A percentile compares a stretch with the other conserved stretches of the same genome.
phyloP scores from a whole-genome alignment of 306 rosid genomes.

The Dicorynia guianensis region DNA sequence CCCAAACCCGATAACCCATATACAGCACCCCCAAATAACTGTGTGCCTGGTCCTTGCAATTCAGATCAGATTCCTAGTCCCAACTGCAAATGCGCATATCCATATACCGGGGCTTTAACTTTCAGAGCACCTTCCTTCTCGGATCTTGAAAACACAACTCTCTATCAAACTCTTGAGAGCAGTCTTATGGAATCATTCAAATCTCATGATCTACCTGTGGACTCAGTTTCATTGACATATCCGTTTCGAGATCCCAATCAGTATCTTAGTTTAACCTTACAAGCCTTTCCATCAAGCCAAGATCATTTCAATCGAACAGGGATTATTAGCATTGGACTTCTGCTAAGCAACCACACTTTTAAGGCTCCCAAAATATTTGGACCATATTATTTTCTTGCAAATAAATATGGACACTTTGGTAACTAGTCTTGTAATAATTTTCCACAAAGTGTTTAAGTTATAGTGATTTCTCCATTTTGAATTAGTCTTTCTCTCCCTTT shows the following conservation, averaged over 20 bases:
- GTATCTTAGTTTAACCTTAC: constrained; percentile 31
- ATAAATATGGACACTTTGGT: background rate
- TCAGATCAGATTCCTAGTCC: constrained; percentile 49
- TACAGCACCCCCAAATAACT: constrained; percentile 24
- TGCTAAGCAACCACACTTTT: constrained; percentile 50
- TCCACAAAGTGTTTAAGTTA: background rate
- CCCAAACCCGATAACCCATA: background rate
- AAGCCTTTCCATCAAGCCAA: constrained; percentile 51
- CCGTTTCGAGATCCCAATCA: background rate
- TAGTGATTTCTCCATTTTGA: background rate
- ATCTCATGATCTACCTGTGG: constrained; percentile 34
- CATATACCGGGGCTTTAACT: constrained; percentile 51
- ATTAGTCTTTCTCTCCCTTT: background rate
- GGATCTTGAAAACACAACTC: constrained; percentile 20
- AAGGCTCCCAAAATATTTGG: constrained; percentile 27
- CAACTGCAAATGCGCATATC: constrained; percentile 63
- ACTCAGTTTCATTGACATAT: constrained; percentile 44
- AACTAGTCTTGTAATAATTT: constrained; percentile 33
- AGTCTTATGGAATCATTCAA: background rate
- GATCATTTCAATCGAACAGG: constrained; percentile 47
- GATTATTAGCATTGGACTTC: constrained; percentile 33
- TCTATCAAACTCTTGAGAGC: constrained; percentile 31
- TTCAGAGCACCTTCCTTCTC: constrained; percentile 55
- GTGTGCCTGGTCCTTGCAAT: constrained; percentile 38
- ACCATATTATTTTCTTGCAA: constrained; percentile 39